Base-by-base conservation (phyloP, 2,329 filamentous ascomycete genomes). In the Paecilomyces sp. region DNA sequence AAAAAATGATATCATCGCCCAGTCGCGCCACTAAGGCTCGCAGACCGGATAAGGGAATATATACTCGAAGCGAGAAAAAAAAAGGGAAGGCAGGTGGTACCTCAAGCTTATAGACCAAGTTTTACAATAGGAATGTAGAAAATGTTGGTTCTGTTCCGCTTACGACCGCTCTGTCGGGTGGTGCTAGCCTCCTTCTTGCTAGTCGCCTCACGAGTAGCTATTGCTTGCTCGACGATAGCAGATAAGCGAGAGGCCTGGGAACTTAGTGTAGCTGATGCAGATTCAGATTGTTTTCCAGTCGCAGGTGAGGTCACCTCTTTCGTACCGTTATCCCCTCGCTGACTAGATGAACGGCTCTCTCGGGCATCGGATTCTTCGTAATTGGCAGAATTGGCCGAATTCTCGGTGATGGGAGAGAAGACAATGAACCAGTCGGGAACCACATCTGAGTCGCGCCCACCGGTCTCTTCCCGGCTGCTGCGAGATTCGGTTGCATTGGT, bases 361-460 rank as follows among this genome's bases (percentile, higher is more conserved):
- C 7, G 28, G 47, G 12, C 51, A 18, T 24, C 9, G 22, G 7
- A 18, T 28, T 58, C 28, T 25, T 22, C 36, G 22, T 18, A 31
- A 9, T 3, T 18, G 34, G 55, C 30, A 30, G 28, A 51, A 56
- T 41, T n/a, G 18, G 41, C 22, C 18, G 22, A 9, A 22, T 28
- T 28, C 9, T 51, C 54, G 13, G 54, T 13, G 13, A 68, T 58
- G 13, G 70, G 64, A 18, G 68, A 71, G 59, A 72, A 72, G n/a
- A 72, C 58, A 8, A 58, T 65, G 36, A 70, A 62, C 2, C 66
- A 64, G 18, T 64, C 55, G 22, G 30, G 24, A 34, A 58, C 47
- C 31, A 57, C 54, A 22, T 54, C 47, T 8, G 22, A 30, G 18
- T 58, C 54, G 24, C 12, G 30, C 41, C 31, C 31, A 53, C 5